Evolutionary conservation across 225 moss, liverwort and hornwort species (phyloP), one percentile per base, ranked within the genome.

Genomic region (Bryoerythrophyllum caledonicum): DNA sequence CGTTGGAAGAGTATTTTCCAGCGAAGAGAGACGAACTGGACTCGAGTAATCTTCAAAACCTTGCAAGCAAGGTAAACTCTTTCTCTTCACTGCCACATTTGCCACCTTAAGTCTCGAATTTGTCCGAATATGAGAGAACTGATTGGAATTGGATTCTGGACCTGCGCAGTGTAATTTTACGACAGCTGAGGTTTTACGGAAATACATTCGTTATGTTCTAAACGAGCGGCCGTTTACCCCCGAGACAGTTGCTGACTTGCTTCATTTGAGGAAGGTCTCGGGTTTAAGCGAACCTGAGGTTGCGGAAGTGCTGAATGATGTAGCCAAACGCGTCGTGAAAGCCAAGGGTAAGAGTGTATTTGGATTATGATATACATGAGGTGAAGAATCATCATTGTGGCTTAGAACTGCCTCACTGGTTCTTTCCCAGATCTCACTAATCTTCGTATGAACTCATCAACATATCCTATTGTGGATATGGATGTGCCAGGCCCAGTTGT

Each of bases 151-250:
- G 60, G 56, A 74, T 72, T 66, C 30, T 81, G 78, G 77, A 61
- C 66, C 13, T 84, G 35, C 82, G 81, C 86, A 92, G 89, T 89
- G 99, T 80, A 76, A 85, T 41, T 99, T 99, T 76, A 79, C 90
- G 61, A 74, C 30, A 46, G 79, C 77, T 62, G 99, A 95, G 77
- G 86, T 91, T 70, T 69, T 99, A 56, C 90, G 99, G 61, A 99
- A 99, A 73, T 99, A 94, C 17, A 66, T 95, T 49, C 99, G 99
- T 21, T 99, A 95, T 81, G 90, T 87, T 65, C 83, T 99, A 17
- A 99, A 95, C 58, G 99, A 99, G 80, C 90, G 87, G 68, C 95
- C 99, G 5, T 99, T 99, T 82, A 88, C 87, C 74, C 94, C 95
- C 70, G 95, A 93, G 65, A 86, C 89, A 60, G 93, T 95, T 51